Evolutionary conservation across 176 grass and related monocot genomes (phyloP), one percentile per base, ranked within the genome.

Genomic region (Puya raimondii): DNA sequence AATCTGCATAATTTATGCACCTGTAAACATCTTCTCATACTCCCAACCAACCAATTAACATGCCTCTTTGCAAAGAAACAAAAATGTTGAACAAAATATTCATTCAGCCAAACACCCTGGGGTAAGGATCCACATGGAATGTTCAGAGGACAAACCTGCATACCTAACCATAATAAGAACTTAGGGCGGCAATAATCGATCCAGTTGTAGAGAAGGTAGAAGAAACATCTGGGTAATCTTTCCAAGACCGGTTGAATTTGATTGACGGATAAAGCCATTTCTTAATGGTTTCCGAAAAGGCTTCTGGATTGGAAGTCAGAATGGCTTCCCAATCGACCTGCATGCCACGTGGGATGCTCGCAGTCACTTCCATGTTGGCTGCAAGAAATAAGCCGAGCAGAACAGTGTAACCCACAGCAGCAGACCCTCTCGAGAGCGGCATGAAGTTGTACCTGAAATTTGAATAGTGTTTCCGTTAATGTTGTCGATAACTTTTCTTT

Each of bases 281-380:
- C 78, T 92, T 97, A 52, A 92, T 48, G 0, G 69, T 53, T 0
- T 87, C 70, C 27, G 84, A 70, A 69, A 97, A 97, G 8, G 69
- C 23, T 8, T 80, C 80, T 2, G 77, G 79, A 13, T 85, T 86
- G 5, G 84, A 64, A 64, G 86, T 87, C 49, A 97, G 82, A 23
- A 97, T 92, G 4, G 89, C 94, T 70, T 97, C 94, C 94, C 94
- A 97, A 71, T 97, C 89, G n/a, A 92, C 74, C 73, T 97, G 94
- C 75, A 93, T 72, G 9, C 78, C 86, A 0, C 22, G 71, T 16
- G 94, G 94, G 48, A 97, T 92, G 74, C 66, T 90, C 10, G 64
- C 67, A 2, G 78, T 92, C 54, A 92, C 69, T 63, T 97, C 94
- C 94, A 97, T 97, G 69, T 87, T 97, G 63, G 94, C 84, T 51